Base-by-base conservation (phyloP, 140 eudicot genomes). In the Cichorium intybus region DNA sequence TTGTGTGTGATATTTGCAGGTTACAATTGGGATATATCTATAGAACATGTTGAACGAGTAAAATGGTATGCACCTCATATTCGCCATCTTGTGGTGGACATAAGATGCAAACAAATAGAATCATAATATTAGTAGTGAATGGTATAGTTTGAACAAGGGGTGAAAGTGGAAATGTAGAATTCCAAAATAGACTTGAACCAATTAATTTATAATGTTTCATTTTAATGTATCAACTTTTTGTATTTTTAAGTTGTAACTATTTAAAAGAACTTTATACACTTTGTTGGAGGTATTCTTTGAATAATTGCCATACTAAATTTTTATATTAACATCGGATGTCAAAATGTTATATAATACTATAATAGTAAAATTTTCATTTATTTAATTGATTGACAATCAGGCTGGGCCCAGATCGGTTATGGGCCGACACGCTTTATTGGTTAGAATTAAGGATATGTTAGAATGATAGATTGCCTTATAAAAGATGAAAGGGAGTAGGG, bases 31-130 rank as follows among this genome's bases (percentile, higher is more conserved):
- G 85, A 81, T 31, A 87, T 93, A 23, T 69, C 69, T 0, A 73
- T 93, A 45, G 86, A 81, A 52, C 97, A 93, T 48, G 74, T 88
- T 37, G 99, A 93, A 71, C 75, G 97, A 66, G 99, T 93, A 60
- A 93, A 93, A 74, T 93, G 99, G 99, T 93, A 88, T 69, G 99
- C 99, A 8, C 99, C 99, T 45, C 99, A 85, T 60, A 80, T 93
- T 60, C 90, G 99, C 70, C 99, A 93, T 79, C 84, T 93, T 15
- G 99, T 93, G 60, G 90, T 77, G 12, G 99, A 93, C 76, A 73
- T 93, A 63, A 82, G 66, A 65, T 93, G 99, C 76, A 74, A 74
- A 51, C 58, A 60, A 16, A 56, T 66, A 47, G 64, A 78, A 23
- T 52, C 62, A 55, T 82, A 28, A 70, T 27, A 24, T 63, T 17